These are phyloP conservation scores for Coemansia sp. DNA, from an alignment of 371 early-diverging fungal genomes.

Conservation along the genomic window DNA sequence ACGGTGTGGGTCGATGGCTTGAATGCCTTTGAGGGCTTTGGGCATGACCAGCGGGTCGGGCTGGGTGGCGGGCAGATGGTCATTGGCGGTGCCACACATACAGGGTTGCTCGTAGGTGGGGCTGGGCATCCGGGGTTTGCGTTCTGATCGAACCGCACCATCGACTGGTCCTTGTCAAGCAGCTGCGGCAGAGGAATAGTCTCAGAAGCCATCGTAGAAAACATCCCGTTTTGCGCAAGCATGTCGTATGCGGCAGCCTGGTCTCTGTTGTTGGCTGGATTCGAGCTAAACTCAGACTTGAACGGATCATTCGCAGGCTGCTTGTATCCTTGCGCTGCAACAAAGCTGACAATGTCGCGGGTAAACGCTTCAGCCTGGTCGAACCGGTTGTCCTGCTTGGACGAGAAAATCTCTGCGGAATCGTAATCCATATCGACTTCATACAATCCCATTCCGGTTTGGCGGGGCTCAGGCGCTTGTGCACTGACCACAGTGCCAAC, in stretches of 20 bases:
- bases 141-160: conserved; percentile 9
- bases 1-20: conserved; percentile 31
- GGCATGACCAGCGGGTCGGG: neutral
- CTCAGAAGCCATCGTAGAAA: conserved; percentile 17
- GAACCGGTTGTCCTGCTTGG: conserved; percentile 18
- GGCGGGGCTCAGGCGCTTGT: neutral
- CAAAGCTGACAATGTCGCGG: conserved; percentile 26
- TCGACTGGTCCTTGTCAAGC: conserved; percentile 28
- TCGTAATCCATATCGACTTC: conserved; percentile 31
- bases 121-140: neutral
- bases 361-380: conserved; percentile 33
- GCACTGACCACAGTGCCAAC: neutral
- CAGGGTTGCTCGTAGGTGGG: neutral
- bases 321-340: conserved; percentile 18
- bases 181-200: conserved; percentile 35
- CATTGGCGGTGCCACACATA: neutral
- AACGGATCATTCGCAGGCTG: neutral
- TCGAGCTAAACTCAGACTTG: neutral
- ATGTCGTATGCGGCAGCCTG: neutral
- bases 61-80: conserved; percentile 4
- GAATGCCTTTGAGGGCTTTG: neutral
- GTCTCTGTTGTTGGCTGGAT: neutral
- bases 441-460: conserved; percentile 13
- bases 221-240: neutral
- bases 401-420: conserved; percentile 12